Evolutionary conservation across 106 monocot species (phyloP).

Genomic region (Xerophyta viscosa): DNA sequence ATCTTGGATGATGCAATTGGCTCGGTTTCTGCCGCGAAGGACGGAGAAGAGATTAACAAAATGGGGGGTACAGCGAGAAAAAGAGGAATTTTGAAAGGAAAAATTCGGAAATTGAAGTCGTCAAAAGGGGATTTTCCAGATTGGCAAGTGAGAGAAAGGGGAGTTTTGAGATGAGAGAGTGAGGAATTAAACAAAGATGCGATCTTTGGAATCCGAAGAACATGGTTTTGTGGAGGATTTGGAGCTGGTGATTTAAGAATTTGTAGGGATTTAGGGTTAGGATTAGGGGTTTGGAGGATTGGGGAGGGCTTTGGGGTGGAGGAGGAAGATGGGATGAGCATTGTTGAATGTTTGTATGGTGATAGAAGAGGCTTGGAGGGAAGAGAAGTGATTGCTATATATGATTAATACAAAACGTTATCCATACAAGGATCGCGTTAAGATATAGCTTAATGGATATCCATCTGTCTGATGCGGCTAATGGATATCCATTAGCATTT

Average conservation of each 20-base stretch:
- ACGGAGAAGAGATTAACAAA: constrained; percentile 21
- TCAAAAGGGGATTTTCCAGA: constrained; percentile 6
- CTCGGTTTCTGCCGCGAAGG: constrained; percentile 35
- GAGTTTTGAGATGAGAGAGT: background rate
- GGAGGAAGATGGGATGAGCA: background rate
- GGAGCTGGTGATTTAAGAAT: background rate
- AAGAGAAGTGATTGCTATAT: too few species aligned
- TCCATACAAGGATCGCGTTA: too few species aligned
- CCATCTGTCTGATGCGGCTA: too few species aligned
- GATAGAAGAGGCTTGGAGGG: background rate
- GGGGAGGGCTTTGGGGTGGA: constrained; percentile 2
- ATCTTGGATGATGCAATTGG: constrained; percentile 39
- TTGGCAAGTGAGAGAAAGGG: background rate
- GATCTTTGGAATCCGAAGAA: background rate
- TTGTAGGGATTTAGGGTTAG: constrained; percentile 9
- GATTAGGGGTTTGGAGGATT: background rate
- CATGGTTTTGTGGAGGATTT: constrained; percentile 1
- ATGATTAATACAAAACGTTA: too few species aligned
- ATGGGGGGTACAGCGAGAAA: constrained; percentile 7
- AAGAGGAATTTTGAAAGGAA: constrained; percentile 3
- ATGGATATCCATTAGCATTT: too few species aligned
- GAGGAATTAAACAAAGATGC: background rate
- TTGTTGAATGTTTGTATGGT: constrained; percentile 1
- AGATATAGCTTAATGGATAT: too few species aligned
- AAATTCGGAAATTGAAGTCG: background rate